Evolutionary conservation across 2,329 filamentous ascomycete species (phyloP), one percentile per base, ranked within the genome.

Genomic region (Colletotrichum noveboracense): DNA sequence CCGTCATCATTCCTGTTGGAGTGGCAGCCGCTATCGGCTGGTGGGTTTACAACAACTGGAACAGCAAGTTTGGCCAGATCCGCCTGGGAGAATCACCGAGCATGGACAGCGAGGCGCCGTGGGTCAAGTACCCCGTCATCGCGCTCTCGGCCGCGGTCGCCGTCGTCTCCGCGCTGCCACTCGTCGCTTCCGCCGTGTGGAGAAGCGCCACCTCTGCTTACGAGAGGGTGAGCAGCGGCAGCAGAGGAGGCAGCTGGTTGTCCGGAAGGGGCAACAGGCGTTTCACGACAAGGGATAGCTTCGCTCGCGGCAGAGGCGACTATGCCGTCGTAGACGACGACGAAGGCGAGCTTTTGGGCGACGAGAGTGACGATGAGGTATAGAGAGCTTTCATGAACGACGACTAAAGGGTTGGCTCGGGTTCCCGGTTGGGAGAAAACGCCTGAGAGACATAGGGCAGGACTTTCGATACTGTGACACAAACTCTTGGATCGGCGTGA

Each of bases 351-450:
- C 87, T 99, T 79, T 86, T 99, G 43, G 97, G 97, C 1, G 96
- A 98, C 79, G 96, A 98, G 75, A 96, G 95, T 79, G 96, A 98
- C 78, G 96, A 98, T 81, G 96, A 98, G 77, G 94, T 93, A 52
- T 87, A 60, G 74, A 75, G 24, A 36, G 52, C 58, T 38, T 56
- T 62, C 34, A 52, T 26, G 13, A 43, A 26, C 21, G 52, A 21
- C 58, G 30, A 21, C 21, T 24, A 10, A 38, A 38, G 21, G 43
- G 43, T 21, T 52, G 10, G 12, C 9, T 52, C 43, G 43, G n/a
- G 43, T 52, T 52, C 43, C 43, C 43, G 43, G 32, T 64, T 32
- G 32, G 24, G 65, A 21, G 66, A 5, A 7, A 58, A 58, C n/a
- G 16, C 30, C 58, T 21, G 30, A 62, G 30, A 62, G 55, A 24